Evolutionary conservation across 176 grass and related monocot genomes (phyloP).

Genomic region (Canna indica): DNA sequence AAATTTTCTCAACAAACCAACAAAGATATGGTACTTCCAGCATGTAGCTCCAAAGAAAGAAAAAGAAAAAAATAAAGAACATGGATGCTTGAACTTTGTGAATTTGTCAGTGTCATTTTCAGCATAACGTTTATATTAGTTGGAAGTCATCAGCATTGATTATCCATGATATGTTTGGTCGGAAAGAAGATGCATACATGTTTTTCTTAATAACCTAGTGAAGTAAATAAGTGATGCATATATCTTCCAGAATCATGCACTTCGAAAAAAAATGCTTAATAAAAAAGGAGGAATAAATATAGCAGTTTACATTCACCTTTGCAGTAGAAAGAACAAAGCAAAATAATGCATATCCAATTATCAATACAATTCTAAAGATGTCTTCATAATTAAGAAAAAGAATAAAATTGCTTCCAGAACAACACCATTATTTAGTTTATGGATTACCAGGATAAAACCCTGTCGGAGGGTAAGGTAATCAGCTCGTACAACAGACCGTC

Average conservation of each 20-base stretch:
- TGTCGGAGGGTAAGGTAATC: constrained; percentile 90
- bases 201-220: too few relatives aligned
- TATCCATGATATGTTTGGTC: too few relatives aligned
- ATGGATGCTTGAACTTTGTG: background rate
- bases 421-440: background rate
- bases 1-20: background rate
- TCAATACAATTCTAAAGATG: background rate
- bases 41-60: background rate
- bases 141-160: too few relatives aligned
- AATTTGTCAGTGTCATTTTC: background rate
- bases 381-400: background rate
- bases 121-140: too few relatives aligned
- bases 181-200: too few relatives aligned
- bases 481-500: constrained; percentile 81
- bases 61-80: background rate
- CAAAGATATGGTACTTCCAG: background rate
- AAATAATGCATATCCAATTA: background rate
- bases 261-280: background rate
- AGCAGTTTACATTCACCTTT: background rate
- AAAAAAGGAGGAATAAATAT: background rate
- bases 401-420: background rate
- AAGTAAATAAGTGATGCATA: too few relatives aligned
- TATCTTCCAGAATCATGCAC: background rate
- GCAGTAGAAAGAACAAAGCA: background rate
- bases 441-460: constrained; percentile 82